These are phyloP conservation scores for Aspergillus sp. DNA, from an alignment of 2,329 filamentous ascomycete species.

Conservation along the genomic window DNA sequence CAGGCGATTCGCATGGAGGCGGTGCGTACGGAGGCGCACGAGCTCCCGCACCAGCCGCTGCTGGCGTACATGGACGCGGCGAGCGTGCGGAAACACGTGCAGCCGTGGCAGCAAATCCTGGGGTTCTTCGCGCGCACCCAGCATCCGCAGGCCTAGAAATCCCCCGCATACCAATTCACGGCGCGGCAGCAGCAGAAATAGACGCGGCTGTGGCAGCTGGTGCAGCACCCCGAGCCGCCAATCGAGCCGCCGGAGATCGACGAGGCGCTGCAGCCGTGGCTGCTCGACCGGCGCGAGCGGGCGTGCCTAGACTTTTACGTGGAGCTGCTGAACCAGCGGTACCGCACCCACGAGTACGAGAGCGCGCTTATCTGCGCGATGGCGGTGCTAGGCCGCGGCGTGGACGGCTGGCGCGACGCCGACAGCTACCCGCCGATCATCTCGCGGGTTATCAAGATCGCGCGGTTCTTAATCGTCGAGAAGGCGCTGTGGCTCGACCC, in stretches of 20 bases:
- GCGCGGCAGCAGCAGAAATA: neutral
- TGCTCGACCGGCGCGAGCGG: neutral
- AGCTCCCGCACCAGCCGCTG: neutral
- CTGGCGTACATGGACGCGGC: neutral
- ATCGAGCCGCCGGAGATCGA: neutral
- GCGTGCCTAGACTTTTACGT: neutral
- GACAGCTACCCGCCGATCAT: slow-evolving; percentile 2
- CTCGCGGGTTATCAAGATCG: neutral
- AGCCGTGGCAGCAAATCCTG: neutral
- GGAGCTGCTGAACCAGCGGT: slow-evolving; percentile 1
- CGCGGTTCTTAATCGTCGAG: slow-evolving; percentile 1
- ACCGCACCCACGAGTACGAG: slow-evolving; percentile 1
- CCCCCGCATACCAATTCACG: neutral
- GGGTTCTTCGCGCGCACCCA: neutral
- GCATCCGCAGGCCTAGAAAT: neutral
- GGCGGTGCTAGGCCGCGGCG: neutral
- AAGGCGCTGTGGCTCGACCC: neutral
- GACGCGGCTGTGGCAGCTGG: neutral
- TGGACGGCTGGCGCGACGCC: neutral
- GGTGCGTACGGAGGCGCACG: neutral
- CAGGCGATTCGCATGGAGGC: neutral
- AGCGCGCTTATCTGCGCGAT: slow-evolving; percentile 1
- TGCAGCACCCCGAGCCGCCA: neutral
- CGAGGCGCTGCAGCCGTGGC: neutral
- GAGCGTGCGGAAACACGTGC: neutral